Percentiles rank a stretch among this genome's conserved stretches.
Conservation (phyloP, 2,329 filamentous ascomycete genomes). For the Trichocomaceae sp. region DNA sequence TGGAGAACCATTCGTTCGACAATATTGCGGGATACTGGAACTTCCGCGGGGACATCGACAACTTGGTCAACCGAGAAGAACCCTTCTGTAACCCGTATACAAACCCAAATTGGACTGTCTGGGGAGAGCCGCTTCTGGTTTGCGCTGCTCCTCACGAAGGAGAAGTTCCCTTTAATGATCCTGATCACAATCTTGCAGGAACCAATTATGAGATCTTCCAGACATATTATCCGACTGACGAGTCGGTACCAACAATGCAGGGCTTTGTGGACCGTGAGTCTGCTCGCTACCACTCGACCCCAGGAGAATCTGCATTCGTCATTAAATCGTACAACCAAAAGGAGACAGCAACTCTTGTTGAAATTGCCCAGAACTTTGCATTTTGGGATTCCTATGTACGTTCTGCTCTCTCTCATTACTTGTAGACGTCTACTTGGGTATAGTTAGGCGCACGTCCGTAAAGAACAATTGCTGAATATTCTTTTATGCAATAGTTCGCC, state of each 20-base stretch:
- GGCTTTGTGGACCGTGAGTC: conserved; percentile 36
- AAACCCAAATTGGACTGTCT: conserved; percentile 34
- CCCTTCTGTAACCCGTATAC: conserved; percentile 35
- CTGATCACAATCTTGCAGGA: conserved; percentile 30
- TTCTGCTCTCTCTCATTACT: background rate
- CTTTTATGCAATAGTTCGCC: conserved; percentile 21
- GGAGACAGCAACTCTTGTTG: conserved; percentile 29
- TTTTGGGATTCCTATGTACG: conserved; percentile 34
- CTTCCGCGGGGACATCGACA: conserved; percentile 33
- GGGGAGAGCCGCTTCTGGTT: conserved; percentile 29
- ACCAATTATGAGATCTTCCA: conserved; percentile 33
- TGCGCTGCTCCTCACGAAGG: conserved; percentile 31
- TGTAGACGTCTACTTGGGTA: background rate
- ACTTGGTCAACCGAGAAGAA: conserved; percentile 21
- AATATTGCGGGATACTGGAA: conserved; percentile 37
- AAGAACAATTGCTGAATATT: background rate
- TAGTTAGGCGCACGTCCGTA: no score
- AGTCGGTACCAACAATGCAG: conserved; percentile 32
- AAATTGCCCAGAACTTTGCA: conserved; percentile 32
- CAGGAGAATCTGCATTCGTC: conserved; percentile 30
- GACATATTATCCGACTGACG: conserved; percentile 30
- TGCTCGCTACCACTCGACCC: conserved; percentile 30
- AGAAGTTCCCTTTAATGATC: conserved; percentile 31
- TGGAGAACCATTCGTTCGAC: conserved; percentile 38
- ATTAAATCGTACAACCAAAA: conserved; percentile 34